Evolutionary conservation across 2,329 filamentous ascomycete genomes (phyloP).

Genomic region (Waltergamsia citrina): DNA sequence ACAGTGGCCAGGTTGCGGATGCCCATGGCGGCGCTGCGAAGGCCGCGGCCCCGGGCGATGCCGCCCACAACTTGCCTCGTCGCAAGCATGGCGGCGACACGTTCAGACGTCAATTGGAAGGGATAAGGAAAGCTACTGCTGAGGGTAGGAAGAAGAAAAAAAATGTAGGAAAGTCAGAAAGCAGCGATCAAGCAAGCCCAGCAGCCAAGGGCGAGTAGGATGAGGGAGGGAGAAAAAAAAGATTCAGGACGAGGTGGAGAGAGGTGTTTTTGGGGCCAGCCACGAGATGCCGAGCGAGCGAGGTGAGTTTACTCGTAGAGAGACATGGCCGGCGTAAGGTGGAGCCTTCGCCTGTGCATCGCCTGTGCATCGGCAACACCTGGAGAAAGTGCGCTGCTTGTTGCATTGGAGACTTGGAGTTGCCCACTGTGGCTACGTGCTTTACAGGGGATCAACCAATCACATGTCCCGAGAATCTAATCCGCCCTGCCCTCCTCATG

Average conservation of each 20-base stretch:
- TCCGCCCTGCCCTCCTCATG: slow-evolving; percentile 9
- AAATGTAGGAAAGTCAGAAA: slow-evolving; percentile 12
- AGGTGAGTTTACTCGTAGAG: too few species aligned
- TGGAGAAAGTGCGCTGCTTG: slow-evolving; percentile 3
- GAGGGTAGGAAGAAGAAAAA: slow-evolving; percentile 9
- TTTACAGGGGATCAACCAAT: slow-evolving; percentile 9
- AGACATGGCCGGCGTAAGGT: slow-evolving; percentile 6
- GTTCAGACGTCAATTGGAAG: slow-evolving; percentile 19
- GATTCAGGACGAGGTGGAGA: slow-evolving; percentile 12
- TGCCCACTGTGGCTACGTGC: not conserved
- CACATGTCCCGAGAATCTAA: slow-evolving; percentile 14
- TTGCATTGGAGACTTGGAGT: not conserved
- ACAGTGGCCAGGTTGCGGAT: slow-evolving; percentile 75
- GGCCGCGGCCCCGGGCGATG: slow-evolving; percentile 51
- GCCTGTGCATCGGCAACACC: slow-evolving; percentile 7
- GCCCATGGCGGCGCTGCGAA: slow-evolving; percentile 46
- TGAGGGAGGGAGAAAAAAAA: slow-evolving; percentile 18
- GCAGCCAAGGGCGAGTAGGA: slow-evolving; percentile 8
- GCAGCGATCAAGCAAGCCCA: slow-evolving; percentile 9
- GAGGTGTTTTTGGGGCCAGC: slow-evolving; percentile 13
- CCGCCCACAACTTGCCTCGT: slow-evolving; percentile 61
- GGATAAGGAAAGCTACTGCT: slow-evolving; percentile 7
- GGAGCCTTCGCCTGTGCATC: slow-evolving; percentile 11
- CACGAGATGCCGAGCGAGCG: slow-evolving; percentile 6
- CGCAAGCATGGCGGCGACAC: slow-evolving; percentile 50